These are phyloP conservation scores for Canavalia gladiata DNA, from an alignment of 306 rosid genomes.

Conservation along the genomic window DNA sequence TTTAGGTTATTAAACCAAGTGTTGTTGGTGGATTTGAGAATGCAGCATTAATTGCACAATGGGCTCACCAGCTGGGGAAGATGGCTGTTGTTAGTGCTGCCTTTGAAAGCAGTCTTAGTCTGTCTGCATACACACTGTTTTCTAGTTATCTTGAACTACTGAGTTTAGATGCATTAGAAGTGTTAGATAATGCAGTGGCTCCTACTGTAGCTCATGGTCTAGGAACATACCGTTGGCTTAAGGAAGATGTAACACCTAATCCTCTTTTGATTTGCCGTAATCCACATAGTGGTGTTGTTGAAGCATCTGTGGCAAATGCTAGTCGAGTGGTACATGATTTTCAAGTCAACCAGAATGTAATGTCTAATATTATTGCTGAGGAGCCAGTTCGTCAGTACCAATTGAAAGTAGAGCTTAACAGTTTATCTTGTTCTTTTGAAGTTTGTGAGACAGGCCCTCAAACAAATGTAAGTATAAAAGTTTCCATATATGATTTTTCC, in stretches of 20 bases:
- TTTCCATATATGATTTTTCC: not conserved
- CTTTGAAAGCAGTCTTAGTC: conserved; percentile 91
- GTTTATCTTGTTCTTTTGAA: conserved; percentile 62
- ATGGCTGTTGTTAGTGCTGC: conserved; percentile 91
- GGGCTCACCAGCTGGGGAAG: conserved; percentile 92
- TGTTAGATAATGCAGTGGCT: conserved; percentile 50
- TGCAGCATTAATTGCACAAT: conserved; percentile 77
- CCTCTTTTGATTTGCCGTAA: conserved; percentile 67
- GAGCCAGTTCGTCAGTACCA: conserved; percentile 63
- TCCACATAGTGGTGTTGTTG: conserved; percentile 69
- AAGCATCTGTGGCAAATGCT: conserved; percentile 82
- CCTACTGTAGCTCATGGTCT: conserved; percentile 87
- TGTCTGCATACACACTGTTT: conserved; percentile 86
- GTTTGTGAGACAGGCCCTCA: conserved; percentile 79
- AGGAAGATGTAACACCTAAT: conserved; percentile 74
- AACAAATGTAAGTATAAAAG: conserved; percentile 65
- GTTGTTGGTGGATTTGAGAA: conserved; percentile 95
- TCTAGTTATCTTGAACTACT: conserved; percentile 80
- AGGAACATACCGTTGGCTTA: conserved; percentile 91
- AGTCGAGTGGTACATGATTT: conserved; percentile 63
- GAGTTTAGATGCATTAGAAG: conserved; percentile 52
- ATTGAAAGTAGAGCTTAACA: conserved; percentile 54
- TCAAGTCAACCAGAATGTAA: conserved; percentile 63
- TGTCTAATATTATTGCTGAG: conserved; percentile 54
- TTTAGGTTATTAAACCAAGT: conserved; percentile 95